A percentile compares a stretch with the other conserved stretches of the same genome.
Evolutionary conservation across 805 yeast species (phyloP).

Genomic region (Candida dajiaensis): DNA sequence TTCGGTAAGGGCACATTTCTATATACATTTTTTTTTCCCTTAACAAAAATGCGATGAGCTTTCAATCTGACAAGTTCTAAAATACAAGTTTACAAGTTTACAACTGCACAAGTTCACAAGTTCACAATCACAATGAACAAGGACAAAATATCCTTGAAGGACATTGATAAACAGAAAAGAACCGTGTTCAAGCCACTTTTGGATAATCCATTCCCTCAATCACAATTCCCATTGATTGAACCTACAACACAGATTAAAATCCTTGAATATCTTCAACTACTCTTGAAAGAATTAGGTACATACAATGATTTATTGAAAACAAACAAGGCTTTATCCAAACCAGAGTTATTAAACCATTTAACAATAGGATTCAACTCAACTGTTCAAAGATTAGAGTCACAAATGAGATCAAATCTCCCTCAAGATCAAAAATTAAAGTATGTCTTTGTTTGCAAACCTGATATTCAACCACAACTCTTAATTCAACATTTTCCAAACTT

Average conservation of each 20-base stretch:
- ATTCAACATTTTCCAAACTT: slow-evolving; percentile 55
- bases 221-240: slow-evolving; percentile 38
- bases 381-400: slow-evolving; percentile 39
- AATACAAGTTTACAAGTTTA: no score
- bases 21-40: no score
- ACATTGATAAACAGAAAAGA: slow-evolving; percentile 41
- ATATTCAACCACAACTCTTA: slow-evolving; percentile 43
- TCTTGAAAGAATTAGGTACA: slow-evolving; percentile 30
- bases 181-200: slow-evolving; percentile 61
- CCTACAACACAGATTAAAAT: slow-evolving; percentile 32
- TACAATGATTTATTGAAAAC: slow-evolving; percentile 17
- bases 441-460: slow-evolving; percentile 60
- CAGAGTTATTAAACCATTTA: slow-evolving; percentile 17
- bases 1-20: no score
- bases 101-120: no score
- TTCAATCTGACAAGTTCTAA: no score
- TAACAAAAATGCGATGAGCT: no score
- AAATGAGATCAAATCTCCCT: slow-evolving; percentile 25
- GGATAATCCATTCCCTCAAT: slow-evolving; percentile 55
- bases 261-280: slow-evolving; percentile 29
- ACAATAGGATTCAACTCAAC: slow-evolving; percentile 53
- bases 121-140: no score
- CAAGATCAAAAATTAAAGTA: slow-evolving; percentile 5
- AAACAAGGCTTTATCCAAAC: slow-evolving; percentile 6
- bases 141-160: slow-evolving; percentile 36